Percentiles rank a stretch among this genome's conserved stretches.
Evolutionary conservation across 192 early-diverging fungal genomes (phyloP).

Genomic region (Mortierella claussenii): DNA sequence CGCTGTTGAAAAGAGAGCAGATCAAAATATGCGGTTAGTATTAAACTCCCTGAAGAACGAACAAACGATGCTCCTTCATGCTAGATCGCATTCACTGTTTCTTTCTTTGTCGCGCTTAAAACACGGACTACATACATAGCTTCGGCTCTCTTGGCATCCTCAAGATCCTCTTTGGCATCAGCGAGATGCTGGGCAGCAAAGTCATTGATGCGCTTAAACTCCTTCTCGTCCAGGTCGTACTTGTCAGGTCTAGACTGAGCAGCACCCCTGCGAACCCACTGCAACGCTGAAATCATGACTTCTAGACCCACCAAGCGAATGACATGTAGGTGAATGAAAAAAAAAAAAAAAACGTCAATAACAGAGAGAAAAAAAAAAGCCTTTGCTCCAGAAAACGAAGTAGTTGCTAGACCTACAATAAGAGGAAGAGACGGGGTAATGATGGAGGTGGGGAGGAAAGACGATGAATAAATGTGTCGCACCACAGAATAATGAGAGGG

Average conservation of each 20-base stretch:
- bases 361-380: background rate
- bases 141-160: slow-evolving; percentile 61
- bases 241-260: slow-evolving; percentile 82
- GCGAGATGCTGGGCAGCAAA: slow-evolving; percentile 74
- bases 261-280: slow-evolving; percentile 95
- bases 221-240: slow-evolving; percentile 88
- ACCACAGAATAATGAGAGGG: background rate
- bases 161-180: slow-evolving; percentile 70
- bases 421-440: slow-evolving; percentile 2
- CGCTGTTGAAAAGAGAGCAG: slow-evolving; percentile 8
- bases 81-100: too few species aligned
- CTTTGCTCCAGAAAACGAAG: background rate
- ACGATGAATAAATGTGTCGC: background rate
- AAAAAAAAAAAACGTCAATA: background rate
- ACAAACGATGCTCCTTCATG: too few species aligned
- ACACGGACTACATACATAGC: slow-evolving; percentile 24
- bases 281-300: slow-evolving; percentile 90
- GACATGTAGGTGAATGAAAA: background rate
- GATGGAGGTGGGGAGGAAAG: too few species aligned
- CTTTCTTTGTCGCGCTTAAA: too few species aligned
- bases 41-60: background rate
- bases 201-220: slow-evolving; percentile 82
- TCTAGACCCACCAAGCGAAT: too few species aligned
- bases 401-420: background rate
- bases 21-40: slow-evolving; percentile 3